Conservation (phyloP, 805 yeast genomes). For the Sugiyamaella qingdaonensis region DNA sequence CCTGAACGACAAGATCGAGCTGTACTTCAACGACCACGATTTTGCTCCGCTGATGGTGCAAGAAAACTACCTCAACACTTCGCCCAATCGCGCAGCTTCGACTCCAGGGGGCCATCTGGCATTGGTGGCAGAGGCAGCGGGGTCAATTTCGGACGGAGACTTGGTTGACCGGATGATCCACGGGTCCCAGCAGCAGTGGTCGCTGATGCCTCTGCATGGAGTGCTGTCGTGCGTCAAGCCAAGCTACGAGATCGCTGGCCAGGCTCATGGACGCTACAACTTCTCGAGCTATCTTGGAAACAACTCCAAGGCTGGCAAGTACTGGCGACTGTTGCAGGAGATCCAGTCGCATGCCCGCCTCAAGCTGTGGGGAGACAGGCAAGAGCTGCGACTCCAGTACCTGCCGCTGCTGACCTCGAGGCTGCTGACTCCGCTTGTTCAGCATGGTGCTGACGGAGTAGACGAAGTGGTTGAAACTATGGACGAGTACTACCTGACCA, state of each 20-base stretch:
- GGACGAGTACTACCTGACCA: slow-evolving; percentile 83
- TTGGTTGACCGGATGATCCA: slow-evolving; percentile 76
- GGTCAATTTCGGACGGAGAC: slow-evolving; percentile 81
- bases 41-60: slow-evolving; percentile 94
- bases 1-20: slow-evolving; percentile 76
- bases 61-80: slow-evolving; percentile 76
- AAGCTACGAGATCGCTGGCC: slow-evolving; percentile 68
- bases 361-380: slow-evolving; percentile 69
- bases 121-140: slow-evolving; percentile 73
- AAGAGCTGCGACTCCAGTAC: slow-evolving; percentile 71
- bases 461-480: slow-evolving; percentile 59
- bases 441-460: slow-evolving; percentile 59
- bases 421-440: slow-evolving; percentile 55
- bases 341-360: slow-evolving; percentile 82
- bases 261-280: slow-evolving; percentile 60
- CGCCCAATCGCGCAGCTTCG: slow-evolving; percentile 36
- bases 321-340: slow-evolving; percentile 74
- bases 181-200: slow-evolving; percentile 92
- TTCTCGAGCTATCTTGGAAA: slow-evolving; percentile 90
- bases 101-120: slow-evolving; percentile 47
- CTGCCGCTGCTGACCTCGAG: slow-evolving; percentile 58
- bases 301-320: slow-evolving; percentile 78
- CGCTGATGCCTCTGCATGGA: slow-evolving; percentile 86
- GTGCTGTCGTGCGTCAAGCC: slow-evolving; percentile 82
- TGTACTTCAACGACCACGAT: slow-evolving; percentile 91